These are phyloP conservation scores for Forsythia viridissima DNA, from an alignment of 257 asterid genomes.

Conservation along the genomic window DNA sequence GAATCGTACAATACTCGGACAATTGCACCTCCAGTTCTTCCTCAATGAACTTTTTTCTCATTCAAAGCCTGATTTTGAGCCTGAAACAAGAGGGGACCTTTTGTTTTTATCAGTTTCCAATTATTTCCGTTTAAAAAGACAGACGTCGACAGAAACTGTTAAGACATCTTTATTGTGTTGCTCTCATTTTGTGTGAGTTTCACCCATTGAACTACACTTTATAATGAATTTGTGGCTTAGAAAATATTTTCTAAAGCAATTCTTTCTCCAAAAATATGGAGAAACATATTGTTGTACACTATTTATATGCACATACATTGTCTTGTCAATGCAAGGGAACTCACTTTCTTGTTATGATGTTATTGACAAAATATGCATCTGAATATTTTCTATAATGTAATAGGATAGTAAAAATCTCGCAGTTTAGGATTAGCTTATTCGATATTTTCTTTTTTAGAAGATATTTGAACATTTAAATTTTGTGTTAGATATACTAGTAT, in stretches of 20 bases:
- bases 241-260: not conserved
- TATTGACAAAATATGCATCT: not conserved
- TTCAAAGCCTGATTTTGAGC: not conserved
- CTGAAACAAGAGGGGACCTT: slow-evolving; percentile 12
- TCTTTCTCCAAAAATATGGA: slow-evolving; percentile 14
- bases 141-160: not conserved
- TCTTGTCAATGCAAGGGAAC: not conserved
- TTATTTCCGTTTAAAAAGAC: not conserved
- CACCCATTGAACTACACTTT: not conserved
- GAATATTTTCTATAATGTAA: too few species aligned
- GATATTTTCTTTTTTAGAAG: too few species aligned
- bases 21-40: slow-evolving; percentile 83
- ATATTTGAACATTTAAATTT: too few species aligned
- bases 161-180: not conserved
- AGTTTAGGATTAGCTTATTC: too few species aligned
- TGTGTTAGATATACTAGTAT: too few species aligned
- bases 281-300: slow-evolving; percentile 22
- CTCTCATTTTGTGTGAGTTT: slow-evolving; percentile 5
- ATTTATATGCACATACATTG: not conserved
- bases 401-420: too few species aligned
- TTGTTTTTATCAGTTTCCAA: not conserved
- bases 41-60: slow-evolving; percentile 37
- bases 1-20: slow-evolving; percentile 84
- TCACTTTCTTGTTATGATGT: not conserved
- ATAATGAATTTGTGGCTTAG: slow-evolving; percentile 16